phyloP scores from a whole-genome alignment of 1,284 basidiomycete species.

The Ustilago shanxiensis region DNA sequence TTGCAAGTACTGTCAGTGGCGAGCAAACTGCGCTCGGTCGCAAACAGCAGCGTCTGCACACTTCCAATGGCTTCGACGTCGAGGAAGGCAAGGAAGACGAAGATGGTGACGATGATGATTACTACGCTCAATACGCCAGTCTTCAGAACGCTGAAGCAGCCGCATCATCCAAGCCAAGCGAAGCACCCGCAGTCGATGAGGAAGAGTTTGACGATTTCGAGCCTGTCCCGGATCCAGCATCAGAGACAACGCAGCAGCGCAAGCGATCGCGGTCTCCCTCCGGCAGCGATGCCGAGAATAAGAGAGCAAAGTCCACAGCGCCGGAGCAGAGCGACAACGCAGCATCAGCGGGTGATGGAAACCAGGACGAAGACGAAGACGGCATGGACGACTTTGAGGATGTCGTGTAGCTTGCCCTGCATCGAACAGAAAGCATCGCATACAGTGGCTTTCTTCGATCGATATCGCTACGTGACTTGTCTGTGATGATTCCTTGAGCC shows the following conservation, averaged over 20 bases:
- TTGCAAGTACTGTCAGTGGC: conserved; percentile 92
- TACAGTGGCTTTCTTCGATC: conserved; percentile 8
- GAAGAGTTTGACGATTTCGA: conserved; percentile 55
- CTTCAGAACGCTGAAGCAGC: conserved; percentile 54
- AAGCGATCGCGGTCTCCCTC: conserved; percentile 41
- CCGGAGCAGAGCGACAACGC: conserved; percentile 5
- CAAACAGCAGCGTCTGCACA: conserved; percentile 46
- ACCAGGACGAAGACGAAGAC: conserved; percentile 51
- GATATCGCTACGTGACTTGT: conserved; percentile 7
- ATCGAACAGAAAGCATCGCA: conserved; percentile 9
- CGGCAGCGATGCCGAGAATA: conserved; percentile 26
- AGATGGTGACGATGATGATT: conserved; percentile 61
- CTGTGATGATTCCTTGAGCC: conserved; percentile 21
- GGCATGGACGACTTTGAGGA: conserved; percentile 65
- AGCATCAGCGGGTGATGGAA: background rate
- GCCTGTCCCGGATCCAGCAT: conserved; percentile 16
- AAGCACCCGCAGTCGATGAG: conserved; percentile 32
- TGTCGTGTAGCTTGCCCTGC: conserved; percentile 50
- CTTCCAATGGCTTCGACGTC: conserved; percentile 31
- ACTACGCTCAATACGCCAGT: conserved; percentile 65
- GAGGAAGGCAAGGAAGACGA: conserved; percentile 45
- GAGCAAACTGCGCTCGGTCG: conserved; percentile 85
- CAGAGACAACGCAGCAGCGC: conserved; percentile 14
- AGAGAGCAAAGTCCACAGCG: conserved; percentile 30
- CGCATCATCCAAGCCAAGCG: conserved; percentile 44